phyloP scores from a whole-genome alignment of 1,139 yeast species.

The Wickerhamiella infanticola region DNA sequence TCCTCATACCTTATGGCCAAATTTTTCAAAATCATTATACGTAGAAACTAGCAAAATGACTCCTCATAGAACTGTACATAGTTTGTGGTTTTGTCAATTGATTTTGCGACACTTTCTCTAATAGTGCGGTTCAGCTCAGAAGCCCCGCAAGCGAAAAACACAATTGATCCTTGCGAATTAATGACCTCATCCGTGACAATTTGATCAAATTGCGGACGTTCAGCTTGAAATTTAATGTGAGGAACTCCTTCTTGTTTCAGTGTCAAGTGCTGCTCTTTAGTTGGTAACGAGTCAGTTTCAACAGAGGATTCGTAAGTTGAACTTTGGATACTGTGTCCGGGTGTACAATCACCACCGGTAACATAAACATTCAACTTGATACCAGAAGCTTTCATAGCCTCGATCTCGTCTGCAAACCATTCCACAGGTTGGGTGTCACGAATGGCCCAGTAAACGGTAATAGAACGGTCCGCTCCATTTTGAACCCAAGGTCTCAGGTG shows the following conservation, averaged over 20 bases:
- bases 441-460: conserved; percentile 3
- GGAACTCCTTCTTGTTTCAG: not conserved
- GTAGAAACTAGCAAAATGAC: conserved; percentile 20
- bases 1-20: not conserved
- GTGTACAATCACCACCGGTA: not conserved
- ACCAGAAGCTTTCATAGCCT: conserved; percentile 10
- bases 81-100: conserved; percentile 17
- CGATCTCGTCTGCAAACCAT: conserved; percentile 8
- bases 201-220: conserved; percentile 15
- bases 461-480: not conserved
- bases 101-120: conserved; percentile 23
- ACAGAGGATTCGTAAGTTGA: not conserved
- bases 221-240: not conserved
- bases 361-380: conserved; percentile 16
- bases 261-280: not conserved
- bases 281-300: not conserved
- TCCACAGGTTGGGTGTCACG: conserved; percentile 5
- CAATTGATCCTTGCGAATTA: conserved; percentile 21
- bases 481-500: conserved; percentile 3
- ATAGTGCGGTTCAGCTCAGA: conserved; percentile 26
- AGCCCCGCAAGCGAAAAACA: conserved; percentile 32
- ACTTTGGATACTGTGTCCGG: not conserved
- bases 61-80: conserved; percentile 31
- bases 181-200: conserved; percentile 27
- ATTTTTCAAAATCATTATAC: not conserved